These are phyloP conservation scores for Macrotyloma uniflorum DNA, from an alignment of 306 rosid species.

Conservation along the genomic window DNA sequence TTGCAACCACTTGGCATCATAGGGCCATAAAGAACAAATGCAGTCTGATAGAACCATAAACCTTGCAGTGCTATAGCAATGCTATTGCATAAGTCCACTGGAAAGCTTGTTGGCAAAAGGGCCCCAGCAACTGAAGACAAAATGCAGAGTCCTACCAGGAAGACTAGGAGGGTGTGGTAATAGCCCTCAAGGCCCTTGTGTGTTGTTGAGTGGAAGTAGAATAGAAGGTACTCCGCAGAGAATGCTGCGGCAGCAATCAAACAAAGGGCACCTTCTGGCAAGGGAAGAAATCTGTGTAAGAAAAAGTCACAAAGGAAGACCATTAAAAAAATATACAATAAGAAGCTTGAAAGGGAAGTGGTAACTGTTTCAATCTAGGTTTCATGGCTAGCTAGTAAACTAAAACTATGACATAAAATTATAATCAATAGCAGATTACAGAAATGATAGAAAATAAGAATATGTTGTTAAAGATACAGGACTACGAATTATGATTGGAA, in stretches of 20 bases:
- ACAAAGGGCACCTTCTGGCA: constrained; percentile 85
- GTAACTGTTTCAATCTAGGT: background rate
- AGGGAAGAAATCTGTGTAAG: constrained; percentile 58
- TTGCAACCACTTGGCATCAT: constrained; percentile 90
- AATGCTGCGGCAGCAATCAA: constrained; percentile 81
- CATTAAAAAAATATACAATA: constrained; percentile 25
- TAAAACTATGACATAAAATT: constrained; percentile 6
- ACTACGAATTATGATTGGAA: background rate
- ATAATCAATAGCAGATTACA: background rate
- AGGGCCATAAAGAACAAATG: constrained; percentile 93
- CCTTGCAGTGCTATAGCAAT: constrained; percentile 91
- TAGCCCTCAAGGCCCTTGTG: constrained; percentile 95
- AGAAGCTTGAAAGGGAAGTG: background rate
- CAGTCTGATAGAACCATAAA: constrained; percentile 96
- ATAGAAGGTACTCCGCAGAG: constrained; percentile 83
- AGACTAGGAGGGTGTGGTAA: constrained; percentile 83
- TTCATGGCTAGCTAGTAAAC: background rate
- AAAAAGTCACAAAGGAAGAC: background rate
- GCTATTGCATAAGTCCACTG: constrained; percentile 71
- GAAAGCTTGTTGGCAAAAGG: constrained; percentile 80
- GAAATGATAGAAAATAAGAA: background rate
- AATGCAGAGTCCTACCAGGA: constrained; percentile 74
- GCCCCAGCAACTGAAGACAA: constrained; percentile 70
- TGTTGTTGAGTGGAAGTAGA: constrained; percentile 91
- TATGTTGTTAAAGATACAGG: background rate